Percentiles rank a stretch among this genome's conserved stretches.
Evolutionary conservation across 2,329 filamentous ascomycete species (phyloP).

Genomic region (Zymoseptoria crescenta): DNA sequence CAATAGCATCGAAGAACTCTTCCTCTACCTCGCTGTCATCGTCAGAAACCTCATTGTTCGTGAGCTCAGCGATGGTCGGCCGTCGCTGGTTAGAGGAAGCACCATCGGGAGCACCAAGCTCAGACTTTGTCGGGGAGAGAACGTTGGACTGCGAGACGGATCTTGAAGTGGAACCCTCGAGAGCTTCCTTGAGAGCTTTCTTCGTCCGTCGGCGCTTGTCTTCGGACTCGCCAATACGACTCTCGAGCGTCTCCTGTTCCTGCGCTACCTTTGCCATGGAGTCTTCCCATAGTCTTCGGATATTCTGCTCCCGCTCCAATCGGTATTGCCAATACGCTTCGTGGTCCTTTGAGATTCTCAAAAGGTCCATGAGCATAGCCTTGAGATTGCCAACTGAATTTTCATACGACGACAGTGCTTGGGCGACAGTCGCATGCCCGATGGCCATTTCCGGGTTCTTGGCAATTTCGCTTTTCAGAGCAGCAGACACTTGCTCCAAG

Average conservation of each 20-base stretch:
- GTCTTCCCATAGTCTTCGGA: slow-evolving; percentile 96
- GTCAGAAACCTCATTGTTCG: slow-evolving; percentile 60
- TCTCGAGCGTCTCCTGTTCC: slow-evolving; percentile 88
- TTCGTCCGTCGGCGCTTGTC: slow-evolving; percentile 85
- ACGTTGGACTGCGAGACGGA: slow-evolving; percentile 1
- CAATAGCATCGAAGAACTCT: slow-evolving; percentile 96
- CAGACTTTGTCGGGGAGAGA: slow-evolving; percentile 2
- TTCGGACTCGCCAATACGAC: slow-evolving; percentile 79
- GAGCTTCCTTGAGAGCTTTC: slow-evolving; percentile 75
- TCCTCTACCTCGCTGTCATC: slow-evolving; percentile 79
- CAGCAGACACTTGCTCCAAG: slow-evolving; percentile 75
- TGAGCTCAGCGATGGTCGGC: slow-evolving; percentile 61
- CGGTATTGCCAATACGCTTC: slow-evolving; percentile 97
- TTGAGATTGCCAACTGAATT: slow-evolving; percentile 82
- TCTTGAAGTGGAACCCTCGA: slow-evolving; percentile 45
- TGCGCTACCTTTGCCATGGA: slow-evolving; percentile 96
- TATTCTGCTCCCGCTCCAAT: slow-evolving; percentile 80
- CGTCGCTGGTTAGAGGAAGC: slow-evolving; percentile 43
- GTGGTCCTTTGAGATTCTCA: slow-evolving; percentile 87
- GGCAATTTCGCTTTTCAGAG: slow-evolving; percentile 62
- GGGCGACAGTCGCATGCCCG: slow-evolving; percentile 66
- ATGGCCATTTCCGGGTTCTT: slow-evolving; percentile 64
- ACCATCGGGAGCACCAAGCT: slow-evolving; percentile 19
- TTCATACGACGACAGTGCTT: slow-evolving; percentile 80
- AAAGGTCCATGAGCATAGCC: slow-evolving; percentile 71